Conservation (phyloP, 2,329 filamentous ascomycete species). For the Blastomyces parvus region DNA sequence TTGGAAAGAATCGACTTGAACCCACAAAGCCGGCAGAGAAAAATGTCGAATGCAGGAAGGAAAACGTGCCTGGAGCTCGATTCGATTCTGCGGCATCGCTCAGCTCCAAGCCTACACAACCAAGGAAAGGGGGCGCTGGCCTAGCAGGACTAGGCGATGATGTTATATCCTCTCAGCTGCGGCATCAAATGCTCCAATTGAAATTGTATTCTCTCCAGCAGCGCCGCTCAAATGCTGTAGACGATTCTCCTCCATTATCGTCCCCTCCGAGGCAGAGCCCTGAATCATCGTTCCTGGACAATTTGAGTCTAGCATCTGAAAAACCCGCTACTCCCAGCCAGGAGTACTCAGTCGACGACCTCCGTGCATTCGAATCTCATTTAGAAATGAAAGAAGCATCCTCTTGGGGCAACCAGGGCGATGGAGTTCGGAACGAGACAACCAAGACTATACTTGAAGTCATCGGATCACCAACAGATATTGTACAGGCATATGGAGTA, state of each 20-base stretch:
- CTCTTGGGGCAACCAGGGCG: not conserved
- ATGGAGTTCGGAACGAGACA: not conserved
- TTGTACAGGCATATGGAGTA: constrained; percentile 3
- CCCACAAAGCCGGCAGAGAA: not conserved
- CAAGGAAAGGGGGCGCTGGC: too few species aligned
- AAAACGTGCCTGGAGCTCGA: not conserved
- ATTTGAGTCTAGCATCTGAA: not conserved
- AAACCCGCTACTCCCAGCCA: not conserved
- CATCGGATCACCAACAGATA: constrained; percentile 11
- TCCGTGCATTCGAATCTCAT: constrained; percentile 3
- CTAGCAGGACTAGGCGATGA: not conserved
- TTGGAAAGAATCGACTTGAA: not conserved
- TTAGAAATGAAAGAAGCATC: not conserved
- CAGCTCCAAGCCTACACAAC: not conserved
- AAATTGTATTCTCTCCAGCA: not conserved
- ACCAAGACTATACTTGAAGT: constrained; percentile 12
- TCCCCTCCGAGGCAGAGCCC: not conserved
- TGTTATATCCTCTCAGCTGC: not conserved
- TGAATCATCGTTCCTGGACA: not conserved
- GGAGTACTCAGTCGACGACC: not conserved
- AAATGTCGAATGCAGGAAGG: not conserved
- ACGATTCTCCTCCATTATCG: not conserved
- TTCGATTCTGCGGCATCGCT: not conserved
- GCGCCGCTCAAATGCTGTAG: not conserved
- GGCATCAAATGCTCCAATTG: not conserved